phyloP scores from a whole-genome alignment of 2,329 filamentous ascomycete species.

The Orbilia oligospora region DNA sequence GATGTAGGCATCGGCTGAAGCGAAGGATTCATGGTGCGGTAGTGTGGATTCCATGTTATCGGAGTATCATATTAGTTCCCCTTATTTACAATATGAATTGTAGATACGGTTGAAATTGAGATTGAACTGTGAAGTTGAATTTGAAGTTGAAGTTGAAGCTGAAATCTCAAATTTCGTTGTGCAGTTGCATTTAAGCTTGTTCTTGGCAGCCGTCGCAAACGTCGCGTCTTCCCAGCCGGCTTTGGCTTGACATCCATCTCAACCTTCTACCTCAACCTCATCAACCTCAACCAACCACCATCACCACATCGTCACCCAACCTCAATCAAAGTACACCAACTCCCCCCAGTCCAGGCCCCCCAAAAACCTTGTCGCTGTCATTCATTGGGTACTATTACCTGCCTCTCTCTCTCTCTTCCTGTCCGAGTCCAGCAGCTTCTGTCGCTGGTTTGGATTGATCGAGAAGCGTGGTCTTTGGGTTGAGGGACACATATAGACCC shows the following conservation, averaged over 20 bases:
- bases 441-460: not conserved
- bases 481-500: not conserved
- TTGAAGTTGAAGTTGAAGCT: not conserved
- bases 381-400: slow-evolving; percentile 29
- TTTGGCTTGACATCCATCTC: not conserved
- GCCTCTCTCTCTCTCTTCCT: not conserved
- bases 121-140: not conserved
- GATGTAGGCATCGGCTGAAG: slow-evolving; percentile 81
- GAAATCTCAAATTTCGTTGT: not conserved
- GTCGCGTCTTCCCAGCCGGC: slow-evolving; percentile 58
- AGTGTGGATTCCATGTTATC: slow-evolving; percentile 48
- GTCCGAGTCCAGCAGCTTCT: slow-evolving; percentile 2
- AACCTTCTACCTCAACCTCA: not conserved
- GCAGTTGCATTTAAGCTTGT: slow-evolving; percentile 19
- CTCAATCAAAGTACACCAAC: slow-evolving; percentile 9
- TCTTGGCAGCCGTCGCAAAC: slow-evolving; percentile 43
- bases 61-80: not conserved
- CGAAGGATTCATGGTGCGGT: slow-evolving; percentile 69
- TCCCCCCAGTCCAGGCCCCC: not conserved
- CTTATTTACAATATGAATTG: not conserved
- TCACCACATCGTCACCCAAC: slow-evolving; percentile 23
- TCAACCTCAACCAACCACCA: not conserved
- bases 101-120: not conserved
- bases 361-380: slow-evolving; percentile 1
- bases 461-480: not conserved